Evolutionary conservation across 2,329 filamentous ascomycete species (phyloP).

Genomic region (Metarhizium guizhouense): DNA sequence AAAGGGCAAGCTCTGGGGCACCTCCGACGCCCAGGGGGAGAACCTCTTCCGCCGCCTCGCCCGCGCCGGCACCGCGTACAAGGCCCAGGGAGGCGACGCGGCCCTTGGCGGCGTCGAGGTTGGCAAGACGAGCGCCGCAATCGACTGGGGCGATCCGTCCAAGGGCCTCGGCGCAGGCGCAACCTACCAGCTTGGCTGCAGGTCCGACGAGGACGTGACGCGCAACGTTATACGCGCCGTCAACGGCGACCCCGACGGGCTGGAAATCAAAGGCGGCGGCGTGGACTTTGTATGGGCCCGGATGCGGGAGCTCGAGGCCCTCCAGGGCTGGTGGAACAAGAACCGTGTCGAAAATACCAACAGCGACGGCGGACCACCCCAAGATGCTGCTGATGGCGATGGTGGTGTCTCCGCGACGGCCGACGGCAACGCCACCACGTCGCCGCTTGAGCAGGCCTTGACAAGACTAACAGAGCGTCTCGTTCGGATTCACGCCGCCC

Average conservation of each 20-base stretch:
- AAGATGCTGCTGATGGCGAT: not conserved
- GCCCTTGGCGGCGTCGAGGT: constrained; percentile 47
- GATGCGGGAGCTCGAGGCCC: constrained; percentile 55
- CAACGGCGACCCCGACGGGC: constrained; percentile 47
- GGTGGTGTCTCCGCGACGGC: too few species aligned
- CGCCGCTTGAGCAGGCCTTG: constrained; percentile 36
- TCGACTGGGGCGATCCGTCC: constrained; percentile 81
- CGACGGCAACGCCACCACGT: constrained; percentile 9
- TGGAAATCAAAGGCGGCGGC: constrained; percentile 48
- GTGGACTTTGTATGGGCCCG: constrained; percentile 61
- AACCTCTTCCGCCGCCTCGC: constrained; percentile 81
- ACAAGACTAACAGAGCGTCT: constrained; percentile 39
- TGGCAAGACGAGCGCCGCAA: constrained; percentile 60
- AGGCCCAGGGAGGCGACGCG: constrained; percentile 47
- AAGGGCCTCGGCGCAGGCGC: constrained; percentile 49
- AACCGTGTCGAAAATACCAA: constrained; percentile 33
- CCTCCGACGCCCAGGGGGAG: constrained; percentile 68
- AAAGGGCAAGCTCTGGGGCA: constrained; percentile 80
- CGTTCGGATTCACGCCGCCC: constrained; percentile 42
- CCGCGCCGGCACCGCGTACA: constrained; percentile 52
- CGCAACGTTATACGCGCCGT: constrained; percentile 48
- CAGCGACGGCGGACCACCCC: constrained; percentile 26
- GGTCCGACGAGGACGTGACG: constrained; percentile 49
- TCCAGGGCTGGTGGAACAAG: constrained; percentile 60
- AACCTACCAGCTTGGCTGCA: constrained; percentile 47